These are phyloP conservation scores for Rhodotorula toruloides DNA, from an alignment of 768 basidiomycete genomes.

Conservation along the genomic window DNA sequence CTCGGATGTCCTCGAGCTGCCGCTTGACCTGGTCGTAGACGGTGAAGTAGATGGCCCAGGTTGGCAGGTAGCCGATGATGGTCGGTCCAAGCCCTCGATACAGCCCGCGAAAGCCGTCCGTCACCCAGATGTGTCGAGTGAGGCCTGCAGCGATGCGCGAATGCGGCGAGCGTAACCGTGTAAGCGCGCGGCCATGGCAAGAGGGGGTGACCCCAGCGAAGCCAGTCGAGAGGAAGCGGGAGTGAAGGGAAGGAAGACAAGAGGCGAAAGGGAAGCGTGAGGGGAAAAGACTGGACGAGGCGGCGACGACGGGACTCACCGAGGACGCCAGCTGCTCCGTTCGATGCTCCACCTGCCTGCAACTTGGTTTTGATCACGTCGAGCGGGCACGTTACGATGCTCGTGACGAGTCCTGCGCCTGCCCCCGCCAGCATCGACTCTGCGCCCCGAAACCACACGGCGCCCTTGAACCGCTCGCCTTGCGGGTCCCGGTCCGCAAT, in stretches of 20 bases:
- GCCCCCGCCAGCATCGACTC: slow-evolving; percentile 67
- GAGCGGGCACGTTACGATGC: slow-evolving; percentile 89
- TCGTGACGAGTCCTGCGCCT: slow-evolving; percentile 86
- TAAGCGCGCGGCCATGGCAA: background rate
- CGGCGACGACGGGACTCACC: slow-evolving; percentile 55
- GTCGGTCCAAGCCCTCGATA: slow-evolving; percentile 98
- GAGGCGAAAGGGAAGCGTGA: background rate
- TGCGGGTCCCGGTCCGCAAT: slow-evolving; percentile 34
- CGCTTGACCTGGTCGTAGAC: slow-evolving; percentile 95
- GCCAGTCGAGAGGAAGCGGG: no score
- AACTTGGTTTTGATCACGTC: slow-evolving; percentile 97
- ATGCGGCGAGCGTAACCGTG: background rate
- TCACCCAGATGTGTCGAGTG: slow-evolving; percentile 55
- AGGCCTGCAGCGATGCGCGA: slow-evolving; percentile 50
- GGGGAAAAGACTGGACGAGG: background rate
- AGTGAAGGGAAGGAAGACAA: slow-evolving; percentile 2
- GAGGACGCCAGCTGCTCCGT: slow-evolving; percentile 55
- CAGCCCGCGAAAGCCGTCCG: slow-evolving; percentile 76
- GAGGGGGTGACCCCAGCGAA: background rate
- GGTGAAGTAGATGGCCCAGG: slow-evolving; percentile 98
- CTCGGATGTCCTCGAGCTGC: slow-evolving; percentile 21
- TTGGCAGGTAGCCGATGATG: slow-evolving; percentile 90
- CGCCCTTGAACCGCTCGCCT: slow-evolving; percentile 3
- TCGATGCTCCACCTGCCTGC: slow-evolving; percentile 71
- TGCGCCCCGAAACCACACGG: slow-evolving; percentile 35